Conservation (phyloP, 495 filamentous ascomycete genomes). For the Penicillium pulvis region DNA sequence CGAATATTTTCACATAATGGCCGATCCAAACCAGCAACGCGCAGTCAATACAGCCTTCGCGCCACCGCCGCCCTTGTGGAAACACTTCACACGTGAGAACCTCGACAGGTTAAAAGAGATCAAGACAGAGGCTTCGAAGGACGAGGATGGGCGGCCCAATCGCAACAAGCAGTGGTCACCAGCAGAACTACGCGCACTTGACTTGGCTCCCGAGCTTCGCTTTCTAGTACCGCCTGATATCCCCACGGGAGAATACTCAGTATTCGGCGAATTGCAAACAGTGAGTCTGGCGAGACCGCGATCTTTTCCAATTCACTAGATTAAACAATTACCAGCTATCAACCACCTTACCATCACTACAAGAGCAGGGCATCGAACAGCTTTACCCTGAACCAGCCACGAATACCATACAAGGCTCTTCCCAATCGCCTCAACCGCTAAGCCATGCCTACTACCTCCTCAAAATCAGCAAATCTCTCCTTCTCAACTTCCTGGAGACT, state of each 20-base stretch:
- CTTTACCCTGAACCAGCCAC: constrained; percentile 62
- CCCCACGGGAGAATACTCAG: constrained; percentile 71
- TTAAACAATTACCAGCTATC: constrained; percentile 41
- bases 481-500: constrained; percentile 85
- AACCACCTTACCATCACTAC: constrained; percentile 65
- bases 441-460: constrained; percentile 78
- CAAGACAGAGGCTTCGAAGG: constrained; percentile 47
- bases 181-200: constrained; percentile 55
- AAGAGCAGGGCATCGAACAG: constrained; percentile 68
- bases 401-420: constrained; percentile 35
- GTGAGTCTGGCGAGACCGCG: constrained; percentile 37
- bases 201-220: constrained; percentile 71
- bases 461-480: constrained; percentile 73
- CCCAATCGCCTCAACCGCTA: constrained; percentile 41
- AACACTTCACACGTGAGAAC: constrained; percentile 81
- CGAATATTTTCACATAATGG: constrained; percentile 39
- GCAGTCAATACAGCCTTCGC: constrained; percentile 69
- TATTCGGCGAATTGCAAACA: constrained; percentile 70
- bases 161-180: constrained; percentile 40
- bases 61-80: constrained; percentile 87
- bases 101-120: constrained; percentile 62
- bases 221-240: constrained; percentile 79
- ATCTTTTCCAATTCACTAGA: not conserved
- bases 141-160: constrained; percentile 35
- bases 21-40: constrained; percentile 50